Evolutionary conservation across 495 filamentous ascomycete species (phyloP).

Genomic region (Xylaria curta): DNA sequence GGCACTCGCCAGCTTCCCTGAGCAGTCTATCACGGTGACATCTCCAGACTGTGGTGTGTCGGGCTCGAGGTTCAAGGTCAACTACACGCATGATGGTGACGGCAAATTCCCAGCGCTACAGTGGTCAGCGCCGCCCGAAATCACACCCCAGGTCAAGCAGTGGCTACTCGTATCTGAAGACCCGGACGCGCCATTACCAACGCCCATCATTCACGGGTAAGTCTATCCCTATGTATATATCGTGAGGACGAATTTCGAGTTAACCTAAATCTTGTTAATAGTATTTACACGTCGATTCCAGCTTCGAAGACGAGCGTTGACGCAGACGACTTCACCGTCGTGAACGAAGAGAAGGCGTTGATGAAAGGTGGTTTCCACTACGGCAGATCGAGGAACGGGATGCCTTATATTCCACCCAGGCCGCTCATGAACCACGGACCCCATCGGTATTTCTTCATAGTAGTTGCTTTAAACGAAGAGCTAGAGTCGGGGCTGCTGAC

Average conservation of each 20-base stretch:
- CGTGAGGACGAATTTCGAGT: neutral
- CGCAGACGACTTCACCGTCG: constrained; percentile 47
- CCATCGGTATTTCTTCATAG: constrained; percentile 59
- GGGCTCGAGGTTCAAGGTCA: constrained; percentile 45
- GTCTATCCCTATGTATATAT: neutral
- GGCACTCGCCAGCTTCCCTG: constrained; percentile 46
- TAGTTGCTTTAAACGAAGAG: constrained; percentile 52
- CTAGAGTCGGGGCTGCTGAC: constrained; percentile 45
- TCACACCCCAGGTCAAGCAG: constrained; percentile 47
- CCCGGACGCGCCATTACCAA: constrained; percentile 56
- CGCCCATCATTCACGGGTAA: constrained; percentile 53
- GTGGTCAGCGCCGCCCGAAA: constrained; percentile 43
- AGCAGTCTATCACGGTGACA: constrained; percentile 51
- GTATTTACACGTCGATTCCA: constrained; percentile 54
- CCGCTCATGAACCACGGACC: constrained; percentile 54
- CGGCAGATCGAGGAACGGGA: constrained; percentile 47
- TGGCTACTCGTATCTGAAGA: constrained; percentile 59
- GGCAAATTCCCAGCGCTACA: constrained; percentile 37
- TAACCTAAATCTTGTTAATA: constrained; percentile 17
- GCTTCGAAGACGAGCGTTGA: constrained; percentile 44
- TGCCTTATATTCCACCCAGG: constrained; percentile 49
- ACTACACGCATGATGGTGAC: constrained; percentile 49
- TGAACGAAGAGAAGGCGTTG: constrained; percentile 27
- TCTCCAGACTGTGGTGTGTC: constrained; percentile 54
- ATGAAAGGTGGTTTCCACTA: constrained; percentile 50